Evolutionary conservation across 495 filamentous ascomycete genomes (phyloP).

Genomic region (Jackrogersella minutella): DNA sequence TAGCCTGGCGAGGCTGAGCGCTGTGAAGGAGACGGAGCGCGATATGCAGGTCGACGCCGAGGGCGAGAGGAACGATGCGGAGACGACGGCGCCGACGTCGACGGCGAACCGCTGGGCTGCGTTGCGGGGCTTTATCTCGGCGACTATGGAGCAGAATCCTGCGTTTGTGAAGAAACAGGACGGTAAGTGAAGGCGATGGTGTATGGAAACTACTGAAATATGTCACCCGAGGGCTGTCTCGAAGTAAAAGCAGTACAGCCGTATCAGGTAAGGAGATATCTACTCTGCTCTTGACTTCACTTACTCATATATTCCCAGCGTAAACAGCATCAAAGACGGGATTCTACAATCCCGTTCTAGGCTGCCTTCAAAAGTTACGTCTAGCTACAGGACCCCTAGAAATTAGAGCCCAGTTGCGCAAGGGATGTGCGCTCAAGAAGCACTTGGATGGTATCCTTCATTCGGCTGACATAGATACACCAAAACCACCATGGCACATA

Average conservation of each 20-base stretch:
- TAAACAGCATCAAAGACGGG: no score
- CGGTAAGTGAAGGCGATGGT: slow-evolving; percentile 23
- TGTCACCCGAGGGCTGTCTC: neutral
- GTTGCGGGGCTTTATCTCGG: slow-evolving; percentile 71
- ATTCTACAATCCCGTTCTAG: no score
- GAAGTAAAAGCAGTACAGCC: neutral
- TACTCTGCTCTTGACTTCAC: no score
- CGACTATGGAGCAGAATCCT: slow-evolving; percentile 77
- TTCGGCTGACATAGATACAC: no score
- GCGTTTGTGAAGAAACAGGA: slow-evolving; percentile 56
- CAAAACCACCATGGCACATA: no score
- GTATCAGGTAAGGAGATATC: neutral
- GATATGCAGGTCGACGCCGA: slow-evolving; percentile 9
- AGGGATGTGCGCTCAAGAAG: no score
- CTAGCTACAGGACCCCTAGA: no score
- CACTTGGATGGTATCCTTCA: no score
- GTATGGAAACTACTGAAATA: neutral
- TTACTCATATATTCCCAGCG: no score
- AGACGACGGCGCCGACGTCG: slow-evolving; percentile 39
- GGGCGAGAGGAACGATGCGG: neutral
- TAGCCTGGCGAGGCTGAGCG: slow-evolving; percentile 76
- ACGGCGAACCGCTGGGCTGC: slow-evolving; percentile 72
- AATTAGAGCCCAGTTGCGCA: no score
- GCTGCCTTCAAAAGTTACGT: no score
- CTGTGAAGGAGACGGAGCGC: slow-evolving; percentile 39